Evolutionary conservation across 2,329 filamentous ascomycete species (phyloP), one percentile per base, ranked within the genome.

Genomic region (Neocatenulostroma microsporum): DNA sequence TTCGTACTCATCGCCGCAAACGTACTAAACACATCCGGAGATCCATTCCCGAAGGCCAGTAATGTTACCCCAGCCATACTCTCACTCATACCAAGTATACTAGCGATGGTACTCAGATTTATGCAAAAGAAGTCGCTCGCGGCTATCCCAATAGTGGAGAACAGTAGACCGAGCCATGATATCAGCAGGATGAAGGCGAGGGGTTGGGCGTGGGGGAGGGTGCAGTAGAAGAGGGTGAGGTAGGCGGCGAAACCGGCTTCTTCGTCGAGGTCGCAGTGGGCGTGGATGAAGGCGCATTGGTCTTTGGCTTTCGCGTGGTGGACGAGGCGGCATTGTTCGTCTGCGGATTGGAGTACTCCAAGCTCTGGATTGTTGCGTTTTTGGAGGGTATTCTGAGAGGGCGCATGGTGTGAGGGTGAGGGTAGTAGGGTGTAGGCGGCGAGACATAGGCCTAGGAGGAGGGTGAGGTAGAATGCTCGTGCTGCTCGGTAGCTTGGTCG

Each of bases 41-140:
- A 96, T 35, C 91, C 91, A 67, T 98, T 98, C 47, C 91, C 91
- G 62, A 98, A 93, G 7, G 91, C 91, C 35, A 98, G 67, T 54
- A 98, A 94, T 0, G 91, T 98, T 19, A 98, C 93, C 23, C 91
- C 91, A 0, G 91, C 87, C 62, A 98, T 73, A 60, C 86, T 96
- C 67, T 98, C 88, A 60, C 88, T 95, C 68, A 98, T 81, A 14
- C 89, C 88, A 19, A 96, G 71, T 35, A 95, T 78, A 39, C 74
- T 81, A 15, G 91, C 81, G 51, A 98, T 91, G 10, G 91, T 96
- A 61, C 84, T 91, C 21, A 98, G 73, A 56, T 98, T 94, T 64
- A 96, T 78, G 63, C 88, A 96, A 64, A 98, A 91, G 68, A 98
- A 98, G 64, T 98, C 91, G 62, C 87, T 95, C 15, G 91, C 91